These are phyloP conservation scores for Cornus kousa DNA, from an alignment of 148 eudicot species.

Conservation along the genomic window DNA sequence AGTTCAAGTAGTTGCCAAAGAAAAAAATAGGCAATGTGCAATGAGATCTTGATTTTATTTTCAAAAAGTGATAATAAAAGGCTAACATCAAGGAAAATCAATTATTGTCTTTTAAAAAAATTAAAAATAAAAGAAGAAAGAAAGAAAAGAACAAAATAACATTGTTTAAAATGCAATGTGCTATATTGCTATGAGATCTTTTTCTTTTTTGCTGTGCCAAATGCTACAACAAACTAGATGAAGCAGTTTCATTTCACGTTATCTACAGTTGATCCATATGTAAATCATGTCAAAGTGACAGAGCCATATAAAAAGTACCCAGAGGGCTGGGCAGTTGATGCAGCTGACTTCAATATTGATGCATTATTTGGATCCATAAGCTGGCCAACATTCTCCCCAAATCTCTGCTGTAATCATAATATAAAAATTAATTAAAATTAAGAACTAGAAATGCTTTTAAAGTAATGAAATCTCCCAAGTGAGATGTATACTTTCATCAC, in stretches of 20 bases:
- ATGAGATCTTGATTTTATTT: too few relatives aligned
- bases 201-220: neutral
- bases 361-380: conserved; percentile 55
- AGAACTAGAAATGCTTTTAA: neutral
- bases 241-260: neutral
- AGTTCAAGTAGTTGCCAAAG: neutral
- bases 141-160: neutral
- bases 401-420: conserved; percentile 53
- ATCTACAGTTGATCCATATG: neutral
- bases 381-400: conserved; percentile 55
- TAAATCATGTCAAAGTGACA: neutral
- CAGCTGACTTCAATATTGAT: conserved; percentile 54
- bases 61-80: too few relatives aligned
- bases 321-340: conserved; percentile 49
- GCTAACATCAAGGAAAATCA: too few relatives aligned
- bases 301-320: conserved; percentile 32
- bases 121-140: too few relatives aligned
- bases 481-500: conserved; percentile 40
- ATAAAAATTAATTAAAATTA: neutral
- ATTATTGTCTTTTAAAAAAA: too few relatives aligned
- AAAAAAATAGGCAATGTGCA: too few relatives aligned
- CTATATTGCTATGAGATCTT: neutral
- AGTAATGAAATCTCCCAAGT: neutral
- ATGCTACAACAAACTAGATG: neutral
- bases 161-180: neutral